These are phyloP conservation scores for Echinochloa phyllopogon DNA, from an alignment of 176 grass and related monocot genomes.

Conservation along the genomic window DNA sequence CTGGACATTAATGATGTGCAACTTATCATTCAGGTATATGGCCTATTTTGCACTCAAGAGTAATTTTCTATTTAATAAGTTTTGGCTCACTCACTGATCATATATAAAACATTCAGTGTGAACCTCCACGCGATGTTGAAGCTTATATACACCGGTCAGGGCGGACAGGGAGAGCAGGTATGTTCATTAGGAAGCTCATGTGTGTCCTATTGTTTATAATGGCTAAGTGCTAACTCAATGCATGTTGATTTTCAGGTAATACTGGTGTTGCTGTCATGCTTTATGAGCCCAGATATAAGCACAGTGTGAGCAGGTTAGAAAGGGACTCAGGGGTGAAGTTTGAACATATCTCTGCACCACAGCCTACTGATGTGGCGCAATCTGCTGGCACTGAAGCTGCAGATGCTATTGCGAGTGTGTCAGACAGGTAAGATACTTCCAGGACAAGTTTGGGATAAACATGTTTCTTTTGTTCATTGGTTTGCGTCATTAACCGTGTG, in stretches of 20 bases:
- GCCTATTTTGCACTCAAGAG: neutral
- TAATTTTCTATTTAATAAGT: conserved; percentile 4
- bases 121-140: conserved; percentile 97
- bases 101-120: conserved; percentile 65
- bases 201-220: neutral
- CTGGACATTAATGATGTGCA: conserved; percentile 97
- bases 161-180: conserved; percentile 95
- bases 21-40: conserved; percentile 96
- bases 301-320: conserved; percentile 65
- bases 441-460: neutral
- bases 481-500: conserved; percentile 13
- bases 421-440: conserved; percentile 66
- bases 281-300: conserved; percentile 82
- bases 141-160: conserved; percentile 96
- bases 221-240: neutral
- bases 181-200: neutral
- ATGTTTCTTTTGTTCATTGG: neutral
- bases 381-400: conserved; percentile 95
- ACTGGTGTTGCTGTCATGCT: conserved; percentile 89
- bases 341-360: conserved; percentile 88
- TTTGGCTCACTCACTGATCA: conserved; percentile 21
- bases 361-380: conserved; percentile 87
- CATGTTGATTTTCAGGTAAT: conserved; percentile 66
- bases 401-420: conserved; percentile 84
- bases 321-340: conserved; percentile 92